Percentiles rank a stretch among this genome's conserved stretches.
Conservation (phyloP, 495 filamentous ascomycete species). For the Penicillium verhagenii region DNA sequence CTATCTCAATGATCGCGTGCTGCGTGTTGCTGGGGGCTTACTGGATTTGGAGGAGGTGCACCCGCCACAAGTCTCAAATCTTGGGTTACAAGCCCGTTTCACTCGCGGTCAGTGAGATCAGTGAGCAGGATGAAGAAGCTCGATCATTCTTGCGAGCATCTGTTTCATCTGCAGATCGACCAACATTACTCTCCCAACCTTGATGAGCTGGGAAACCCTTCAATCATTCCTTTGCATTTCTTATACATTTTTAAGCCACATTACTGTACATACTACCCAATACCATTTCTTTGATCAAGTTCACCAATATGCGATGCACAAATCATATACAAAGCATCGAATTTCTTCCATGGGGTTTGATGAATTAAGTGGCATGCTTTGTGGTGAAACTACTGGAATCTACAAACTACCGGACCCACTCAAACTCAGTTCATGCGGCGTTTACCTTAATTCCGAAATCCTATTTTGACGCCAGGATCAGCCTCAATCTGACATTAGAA, state of each 20-base stretch:
- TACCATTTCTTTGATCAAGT: too few species aligned
- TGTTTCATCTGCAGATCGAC: background rate
- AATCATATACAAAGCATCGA: too few species aligned
- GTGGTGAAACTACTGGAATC: too few species aligned
- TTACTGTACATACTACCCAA: background rate
- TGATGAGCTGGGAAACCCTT: background rate
- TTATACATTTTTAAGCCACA: background rate
- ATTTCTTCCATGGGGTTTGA: too few species aligned
- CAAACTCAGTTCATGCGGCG: background rate
- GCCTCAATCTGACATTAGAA: background rate
- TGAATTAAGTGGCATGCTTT: too few species aligned
- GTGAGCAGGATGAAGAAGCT: background rate
- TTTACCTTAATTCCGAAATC: constrained; percentile 8
- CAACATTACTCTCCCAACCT: background rate
- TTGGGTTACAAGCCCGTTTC: background rate
- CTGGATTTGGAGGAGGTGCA: background rate
- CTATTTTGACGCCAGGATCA: background rate
- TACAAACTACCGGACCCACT: background rate
- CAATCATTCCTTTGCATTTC: background rate
- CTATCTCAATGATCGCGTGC: background rate
- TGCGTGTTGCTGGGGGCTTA: background rate
- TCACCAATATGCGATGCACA: too few species aligned
- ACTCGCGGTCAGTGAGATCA: background rate
- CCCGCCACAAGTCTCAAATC: background rate
- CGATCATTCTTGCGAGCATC: background rate